Conservation (phyloP, 2,329 filamentous ascomycete genomes). For the Pseudogymnoascus sp. region DNA sequence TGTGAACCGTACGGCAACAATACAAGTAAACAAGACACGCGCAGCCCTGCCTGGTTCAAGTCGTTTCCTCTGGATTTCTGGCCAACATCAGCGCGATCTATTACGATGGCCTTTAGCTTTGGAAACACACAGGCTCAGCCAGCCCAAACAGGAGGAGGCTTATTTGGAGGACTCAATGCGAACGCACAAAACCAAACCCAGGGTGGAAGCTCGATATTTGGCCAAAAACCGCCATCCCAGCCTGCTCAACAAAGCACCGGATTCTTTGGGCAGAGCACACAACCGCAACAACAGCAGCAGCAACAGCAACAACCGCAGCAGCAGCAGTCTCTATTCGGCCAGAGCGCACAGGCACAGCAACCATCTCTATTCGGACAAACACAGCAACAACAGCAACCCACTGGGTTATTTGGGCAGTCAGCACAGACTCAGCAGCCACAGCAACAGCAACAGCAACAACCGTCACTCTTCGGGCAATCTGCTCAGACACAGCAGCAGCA, state of each 20-base stretch:
- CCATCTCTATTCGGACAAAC: constrained; percentile 18
- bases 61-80: neutral
- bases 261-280: constrained; percentile 11
- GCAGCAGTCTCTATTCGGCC: constrained; percentile 21
- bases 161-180: constrained; percentile 16
- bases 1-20: neutral
- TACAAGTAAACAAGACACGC: constrained; percentile 6
- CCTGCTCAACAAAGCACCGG: constrained; percentile 17
- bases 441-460: constrained; percentile 28
- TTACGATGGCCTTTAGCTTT: constrained; percentile 10
- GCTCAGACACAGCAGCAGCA: constrained; percentile 30
- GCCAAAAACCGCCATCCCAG: constrained; percentile 18
- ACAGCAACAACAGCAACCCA: constrained; percentile 16
- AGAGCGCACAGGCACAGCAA: constrained; percentile 20
- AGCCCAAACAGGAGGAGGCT: constrained; percentile 13
- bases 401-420: constrained; percentile 15
- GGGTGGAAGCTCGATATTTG: constrained; percentile 18
- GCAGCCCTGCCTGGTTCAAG: neutral
- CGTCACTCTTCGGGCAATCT: constrained; percentile 31
- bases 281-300: constrained; percentile 30
- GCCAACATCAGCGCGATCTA: neutral
- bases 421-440: constrained; percentile 23
- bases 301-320: constrained; percentile 27
- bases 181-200: constrained; percentile 16
- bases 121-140: constrained; percentile 7